These are phyloP conservation scores for Protomyces macrosporus DNA, from an alignment of 1,139 yeast genomes.

Conservation along the genomic window DNA sequence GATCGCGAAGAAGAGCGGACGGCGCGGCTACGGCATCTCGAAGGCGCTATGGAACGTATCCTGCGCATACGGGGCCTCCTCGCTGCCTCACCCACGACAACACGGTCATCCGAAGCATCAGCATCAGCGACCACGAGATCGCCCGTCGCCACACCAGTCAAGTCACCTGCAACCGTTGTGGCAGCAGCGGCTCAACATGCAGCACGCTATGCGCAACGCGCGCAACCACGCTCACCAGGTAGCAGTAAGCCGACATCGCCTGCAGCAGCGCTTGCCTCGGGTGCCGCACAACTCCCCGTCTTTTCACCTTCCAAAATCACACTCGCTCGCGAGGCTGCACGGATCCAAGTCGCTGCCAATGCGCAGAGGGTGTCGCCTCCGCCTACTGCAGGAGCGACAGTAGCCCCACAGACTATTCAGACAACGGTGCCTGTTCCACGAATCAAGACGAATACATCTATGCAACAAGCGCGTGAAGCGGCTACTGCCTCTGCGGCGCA, in stretches of 20 bases:
- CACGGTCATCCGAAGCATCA: background rate
- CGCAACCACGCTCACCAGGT: background rate
- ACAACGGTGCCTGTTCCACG: background rate
- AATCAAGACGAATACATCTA: background rate
- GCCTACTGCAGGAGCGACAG: background rate
- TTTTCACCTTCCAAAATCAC: too few species aligned
- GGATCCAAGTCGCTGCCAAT: too few species aligned
- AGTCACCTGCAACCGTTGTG: background rate
- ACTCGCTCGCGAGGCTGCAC: too few species aligned
- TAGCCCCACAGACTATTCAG: background rate
- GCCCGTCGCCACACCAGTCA: background rate
- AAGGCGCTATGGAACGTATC: constrained; percentile 13
- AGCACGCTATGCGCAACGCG: background rate
- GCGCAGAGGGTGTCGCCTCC: too few species aligned
- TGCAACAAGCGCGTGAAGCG: background rate
- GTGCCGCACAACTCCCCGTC: background rate
- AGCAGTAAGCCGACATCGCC: background rate
- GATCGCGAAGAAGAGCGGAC: constrained; percentile 19
- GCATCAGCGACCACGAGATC: background rate
- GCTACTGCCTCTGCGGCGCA: background rate
- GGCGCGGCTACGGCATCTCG: constrained; percentile 9
- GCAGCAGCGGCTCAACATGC: background rate
- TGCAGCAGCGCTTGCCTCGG: background rate
- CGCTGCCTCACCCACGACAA: background rate
- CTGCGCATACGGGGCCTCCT: constrained; percentile 4